phyloP scores from a whole-genome alignment of 2,329 filamentous ascomycete species.

The Colletotrichum tofieldiae region DNA sequence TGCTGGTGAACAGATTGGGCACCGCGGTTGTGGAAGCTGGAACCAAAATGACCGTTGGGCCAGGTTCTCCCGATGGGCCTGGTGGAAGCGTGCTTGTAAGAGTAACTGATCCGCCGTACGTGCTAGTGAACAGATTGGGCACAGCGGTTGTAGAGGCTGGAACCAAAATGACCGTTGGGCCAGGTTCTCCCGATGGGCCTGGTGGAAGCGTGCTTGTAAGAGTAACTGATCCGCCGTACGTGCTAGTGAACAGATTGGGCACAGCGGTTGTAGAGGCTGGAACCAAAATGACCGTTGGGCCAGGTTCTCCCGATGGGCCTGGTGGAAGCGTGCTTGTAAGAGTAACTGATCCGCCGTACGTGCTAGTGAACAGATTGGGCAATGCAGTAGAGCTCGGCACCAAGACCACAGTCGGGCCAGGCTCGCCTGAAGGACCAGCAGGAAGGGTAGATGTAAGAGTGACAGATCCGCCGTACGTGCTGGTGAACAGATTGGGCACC shows the following conservation, averaged over 20 bases:
- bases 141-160: neutral
- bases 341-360: too few species aligned
- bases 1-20: slow-evolving; percentile 7
- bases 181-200: too few species aligned
- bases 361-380: too few species aligned
- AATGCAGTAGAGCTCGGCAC: neutral
- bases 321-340: too few species aligned
- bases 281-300: neutral
- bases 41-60: neutral
- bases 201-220: neutral
- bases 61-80: neutral
- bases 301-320: too few species aligned
- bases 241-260: neutral
- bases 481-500: neutral
- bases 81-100: neutral
- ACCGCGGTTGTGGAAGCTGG: neutral
- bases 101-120: slow-evolving; percentile 12
- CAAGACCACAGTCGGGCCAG: slow-evolving; percentile 1
- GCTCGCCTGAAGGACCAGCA: slow-evolving; percentile 5
- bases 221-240: slow-evolving; percentile 17
- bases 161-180: slow-evolving; percentile 10
- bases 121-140: slow-evolving; percentile 15
- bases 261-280: neutral
- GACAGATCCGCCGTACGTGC: slow-evolving; percentile 19
- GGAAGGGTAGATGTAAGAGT: slow-evolving; percentile 2